Base-by-base conservation (phyloP, 78 protist species). In the Tieghemostelium lacteum region DNA sequence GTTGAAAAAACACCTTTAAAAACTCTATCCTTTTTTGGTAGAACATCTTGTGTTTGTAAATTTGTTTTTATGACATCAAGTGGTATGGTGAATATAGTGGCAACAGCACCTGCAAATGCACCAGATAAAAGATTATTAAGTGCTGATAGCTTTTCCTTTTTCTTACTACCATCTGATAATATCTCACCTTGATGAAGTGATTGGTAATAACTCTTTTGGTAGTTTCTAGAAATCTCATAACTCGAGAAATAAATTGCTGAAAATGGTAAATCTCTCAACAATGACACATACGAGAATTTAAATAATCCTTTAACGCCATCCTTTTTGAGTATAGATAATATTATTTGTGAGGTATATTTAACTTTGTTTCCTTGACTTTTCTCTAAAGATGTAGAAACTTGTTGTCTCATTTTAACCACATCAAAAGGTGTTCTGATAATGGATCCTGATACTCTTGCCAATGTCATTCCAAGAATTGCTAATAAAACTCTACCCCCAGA, bases 371-470 rank as follows among this genome's bases (percentile, higher is more conserved):
- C 24, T 0, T 77, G 42, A 34, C n/a, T 49, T 24, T 67, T 58
- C n/a, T 14, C 42, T n/a, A 24, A 31, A 22, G 39, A 60, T 5
- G 33, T 50, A 0, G 83, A 73, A 34, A 80, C 75, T 31, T 83
- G 91, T 36, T 49, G 65, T 31, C 74, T 29, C 91, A 69, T 83
- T 16, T 55, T 69, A 10, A 86, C 22, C 0, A 69, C 52, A 31
- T 86, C 93, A 34, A 86, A 86, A 5, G 93, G 93, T 28, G 93
- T 86, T 37, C 86, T 10, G 8, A 86, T 55, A 1, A 74, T 33
- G 6, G 78, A 66, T 0, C 93, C 93, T 12, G 70, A 28, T 1
- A 73, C 14, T 54, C 93, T 12, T 3, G 78, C 77, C 5, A 39
- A 1, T 1, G 70, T 31, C 91, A 83, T 83, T 6, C 67, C 91